Conservation (phyloP, 2,329 filamentous ascomycete species). For the Fusarium tricinctum region DNA sequence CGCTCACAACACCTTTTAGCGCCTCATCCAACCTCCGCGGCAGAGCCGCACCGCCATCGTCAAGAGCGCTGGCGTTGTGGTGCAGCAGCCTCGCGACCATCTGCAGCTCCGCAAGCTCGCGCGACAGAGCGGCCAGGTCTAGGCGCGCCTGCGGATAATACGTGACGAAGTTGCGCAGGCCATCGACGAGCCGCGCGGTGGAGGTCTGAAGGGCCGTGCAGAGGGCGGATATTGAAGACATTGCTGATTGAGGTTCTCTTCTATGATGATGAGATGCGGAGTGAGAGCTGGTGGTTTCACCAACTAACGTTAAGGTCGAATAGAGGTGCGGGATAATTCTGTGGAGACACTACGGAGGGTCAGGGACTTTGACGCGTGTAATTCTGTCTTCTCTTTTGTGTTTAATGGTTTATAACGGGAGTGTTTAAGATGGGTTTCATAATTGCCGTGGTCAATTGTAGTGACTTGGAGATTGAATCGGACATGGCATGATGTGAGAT, state of each 20-base stretch:
- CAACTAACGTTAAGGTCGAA: neutral
- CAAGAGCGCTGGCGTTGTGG: conserved; percentile 44
- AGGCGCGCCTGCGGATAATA: conserved; percentile 45
- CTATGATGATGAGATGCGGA: conserved; percentile 25
- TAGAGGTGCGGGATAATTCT: conserved; percentile 32
- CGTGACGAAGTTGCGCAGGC: conserved; percentile 46
- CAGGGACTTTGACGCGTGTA: conserved; percentile 13
- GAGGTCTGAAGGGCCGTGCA: conserved; percentile 43
- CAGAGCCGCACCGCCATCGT: conserved; percentile 24
- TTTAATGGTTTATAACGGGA: neutral
- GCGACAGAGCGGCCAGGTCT: conserved; percentile 44
- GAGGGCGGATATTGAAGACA: conserved; percentile 37
- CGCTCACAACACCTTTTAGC: conserved; percentile 37
- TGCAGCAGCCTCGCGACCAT: conserved; percentile 46
- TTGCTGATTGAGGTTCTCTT: neutral
- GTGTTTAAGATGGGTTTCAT: conserved; percentile 3
- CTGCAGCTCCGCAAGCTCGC: conserved; percentile 49
- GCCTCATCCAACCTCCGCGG: conserved; percentile 32
- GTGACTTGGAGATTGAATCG: neutral
- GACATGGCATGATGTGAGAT: conserved; percentile 6
- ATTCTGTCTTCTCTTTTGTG: conserved; percentile 2
- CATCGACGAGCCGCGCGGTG: conserved; percentile 35
- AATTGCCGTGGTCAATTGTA: neutral
- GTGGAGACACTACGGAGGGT: conserved; percentile 28
- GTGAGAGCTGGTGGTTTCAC: conserved; percentile 10